A percentile compares a stretch with the other conserved stretches of the same genome.
These are phyloP conservation scores for Crithidia sp. DNA, from an alignment of 208 protist genomes.

Conservation along the genomic window DNA sequence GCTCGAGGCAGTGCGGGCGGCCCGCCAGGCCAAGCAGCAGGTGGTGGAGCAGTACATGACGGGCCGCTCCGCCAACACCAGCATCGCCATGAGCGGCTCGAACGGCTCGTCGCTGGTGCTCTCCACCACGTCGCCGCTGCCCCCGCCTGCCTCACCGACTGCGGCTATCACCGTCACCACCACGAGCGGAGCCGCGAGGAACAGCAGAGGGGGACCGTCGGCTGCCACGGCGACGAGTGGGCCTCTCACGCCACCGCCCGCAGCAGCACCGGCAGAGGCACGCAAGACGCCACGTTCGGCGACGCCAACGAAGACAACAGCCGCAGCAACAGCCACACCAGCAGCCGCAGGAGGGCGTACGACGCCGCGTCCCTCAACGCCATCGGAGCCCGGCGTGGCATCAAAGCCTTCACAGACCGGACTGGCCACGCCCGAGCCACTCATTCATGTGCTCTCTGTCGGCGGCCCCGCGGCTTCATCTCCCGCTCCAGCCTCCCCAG, in stretches of 20 bases:
- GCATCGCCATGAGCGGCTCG: background rate
- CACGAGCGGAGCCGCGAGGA: too few relatives aligned
- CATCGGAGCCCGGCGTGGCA: too few relatives aligned
- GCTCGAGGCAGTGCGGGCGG: conserved; percentile 61
- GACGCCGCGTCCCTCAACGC: too few relatives aligned
- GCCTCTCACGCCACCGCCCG: too few relatives aligned
- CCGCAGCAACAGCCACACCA: too few relatives aligned
- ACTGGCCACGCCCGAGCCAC: background rate
- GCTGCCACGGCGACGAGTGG: too few relatives aligned
- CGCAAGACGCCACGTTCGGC: too few relatives aligned
- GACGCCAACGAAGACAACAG: too few relatives aligned
- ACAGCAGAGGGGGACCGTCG: too few relatives aligned
- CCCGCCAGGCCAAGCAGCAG: conserved; percentile 63
- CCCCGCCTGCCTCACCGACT: background rate
- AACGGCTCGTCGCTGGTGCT: background rate
- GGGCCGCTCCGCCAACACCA: conserved; percentile 6
- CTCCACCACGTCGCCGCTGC: background rate
- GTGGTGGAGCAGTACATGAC: conserved; percentile 45
- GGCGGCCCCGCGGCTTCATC: background rate
- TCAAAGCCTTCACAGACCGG: background rate
- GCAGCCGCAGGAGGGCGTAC: too few relatives aligned
- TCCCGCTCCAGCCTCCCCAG: background rate
- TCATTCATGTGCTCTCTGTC: conserved; percentile 3
- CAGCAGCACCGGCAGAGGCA: too few relatives aligned
- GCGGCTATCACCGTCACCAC: background rate